These are phyloP conservation scores for Aurinia saxatilis DNA, from an alignment of 345 rosid genomes.

Conservation along the genomic window DNA sequence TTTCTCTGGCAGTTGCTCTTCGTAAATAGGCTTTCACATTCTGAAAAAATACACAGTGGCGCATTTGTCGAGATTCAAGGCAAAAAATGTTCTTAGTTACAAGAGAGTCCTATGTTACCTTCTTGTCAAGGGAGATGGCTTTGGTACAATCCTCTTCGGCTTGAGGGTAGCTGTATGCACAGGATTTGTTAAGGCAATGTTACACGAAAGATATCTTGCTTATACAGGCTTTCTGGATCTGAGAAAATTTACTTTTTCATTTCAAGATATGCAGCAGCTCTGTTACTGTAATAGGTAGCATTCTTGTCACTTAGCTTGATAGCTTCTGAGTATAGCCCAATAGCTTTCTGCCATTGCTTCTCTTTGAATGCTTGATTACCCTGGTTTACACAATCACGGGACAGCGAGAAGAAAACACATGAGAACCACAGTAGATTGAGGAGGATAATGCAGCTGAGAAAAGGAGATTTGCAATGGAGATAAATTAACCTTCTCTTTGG, in stretches of 20 bases:
- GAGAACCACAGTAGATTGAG: neutral
- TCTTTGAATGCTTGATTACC: slow-evolving; percentile 96
- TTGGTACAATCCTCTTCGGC: slow-evolving; percentile 86
- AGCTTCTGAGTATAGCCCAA: slow-evolving; percentile 77
- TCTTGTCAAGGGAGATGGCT: slow-evolving; percentile 81
- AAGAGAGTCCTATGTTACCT: slow-evolving; percentile 44
- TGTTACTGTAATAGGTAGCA: slow-evolving; percentile 89
- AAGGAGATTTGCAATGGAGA: neutral
- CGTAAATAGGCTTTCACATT: slow-evolving; percentile 87
- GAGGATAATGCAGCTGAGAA: neutral
- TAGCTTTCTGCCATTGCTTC: slow-evolving; percentile 78
- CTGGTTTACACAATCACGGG: slow-evolving; percentile 28
- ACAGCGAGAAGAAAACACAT: neutral
- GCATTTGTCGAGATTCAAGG: neutral
- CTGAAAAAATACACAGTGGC: slow-evolving; percentile 23
- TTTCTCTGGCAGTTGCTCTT: slow-evolving; percentile 96
- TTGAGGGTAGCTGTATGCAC: slow-evolving; percentile 57
- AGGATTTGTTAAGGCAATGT: slow-evolving; percentile 6
- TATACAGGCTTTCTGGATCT: neutral
- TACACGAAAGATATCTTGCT: neutral
- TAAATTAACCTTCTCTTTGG: slow-evolving; percentile 78
- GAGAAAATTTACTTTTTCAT: slow-evolving; percentile 47
- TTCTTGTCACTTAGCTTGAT: slow-evolving; percentile 65
- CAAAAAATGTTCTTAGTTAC: neutral
- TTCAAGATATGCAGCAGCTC: slow-evolving; percentile 97